Evolutionary conservation across 2,329 filamentous ascomycete genomes (phyloP).

Genomic region (Fusarium dlaminii): DNA sequence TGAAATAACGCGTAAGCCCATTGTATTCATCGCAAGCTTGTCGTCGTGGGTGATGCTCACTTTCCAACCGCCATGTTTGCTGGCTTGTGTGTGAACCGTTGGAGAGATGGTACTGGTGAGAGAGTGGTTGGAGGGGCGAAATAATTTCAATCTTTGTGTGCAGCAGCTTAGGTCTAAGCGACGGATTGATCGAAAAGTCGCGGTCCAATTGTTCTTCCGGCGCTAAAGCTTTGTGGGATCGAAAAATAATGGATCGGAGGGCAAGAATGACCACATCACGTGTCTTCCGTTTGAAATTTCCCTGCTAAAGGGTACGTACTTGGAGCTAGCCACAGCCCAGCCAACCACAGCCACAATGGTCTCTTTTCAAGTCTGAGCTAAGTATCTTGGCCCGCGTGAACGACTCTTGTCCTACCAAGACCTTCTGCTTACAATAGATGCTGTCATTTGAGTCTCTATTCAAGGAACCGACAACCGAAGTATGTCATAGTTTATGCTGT

Average conservation of each 20-base stretch:
- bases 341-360: conserved; percentile 5
- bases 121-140: conserved; percentile 52
- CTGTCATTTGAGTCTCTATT: neutral
- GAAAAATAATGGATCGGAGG: conserved; percentile 22
- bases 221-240: conserved; percentile 29
- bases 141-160: conserved; percentile 55
- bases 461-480: neutral
- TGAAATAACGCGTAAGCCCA: conserved; percentile 50
- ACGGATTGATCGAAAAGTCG: conserved; percentile 45
- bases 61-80: conserved; percentile 71
- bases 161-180: conserved; percentile 53
- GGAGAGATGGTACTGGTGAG: conserved; percentile 54
- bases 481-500: neutral
- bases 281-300: neutral
- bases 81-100: conserved; percentile 57
- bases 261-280: conserved; percentile 32
- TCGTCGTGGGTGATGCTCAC: conserved; percentile 52
- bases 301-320: neutral
- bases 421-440: conserved; percentile 5
- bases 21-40: neutral
- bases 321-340: neutral
- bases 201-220: conserved; percentile 45
- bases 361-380: neutral
- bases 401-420: neutral
- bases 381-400: neutral